phyloP scores from a whole-genome alignment of 1,139 yeast genomes.

The Blastobotrys indianensis region DNA sequence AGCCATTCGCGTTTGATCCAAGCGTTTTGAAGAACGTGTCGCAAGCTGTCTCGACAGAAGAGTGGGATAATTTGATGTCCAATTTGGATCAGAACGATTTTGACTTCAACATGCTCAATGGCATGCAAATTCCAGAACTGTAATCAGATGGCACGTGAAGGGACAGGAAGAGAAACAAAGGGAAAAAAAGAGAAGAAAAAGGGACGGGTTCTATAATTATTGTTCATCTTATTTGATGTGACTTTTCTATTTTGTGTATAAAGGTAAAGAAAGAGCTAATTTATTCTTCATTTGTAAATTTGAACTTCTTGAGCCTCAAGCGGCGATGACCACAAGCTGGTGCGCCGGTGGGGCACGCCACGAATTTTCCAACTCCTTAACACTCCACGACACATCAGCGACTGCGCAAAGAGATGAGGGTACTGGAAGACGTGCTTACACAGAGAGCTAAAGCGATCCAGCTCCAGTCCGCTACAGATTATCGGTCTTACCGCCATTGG shows the following conservation, averaged over 20 bases:
- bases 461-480: conserved; percentile 41
- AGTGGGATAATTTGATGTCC: conserved; percentile 25
- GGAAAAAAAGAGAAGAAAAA: too few relatives aligned
- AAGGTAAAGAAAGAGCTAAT: neutral
- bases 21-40: conserved; percentile 8
- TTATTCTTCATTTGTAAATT: neutral
- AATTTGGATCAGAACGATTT: conserved; percentile 13
- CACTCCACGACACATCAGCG: neutral
- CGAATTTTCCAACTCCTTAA: neutral
- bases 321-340: too few relatives aligned
- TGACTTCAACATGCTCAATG: conserved; percentile 2
- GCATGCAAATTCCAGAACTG: neutral
- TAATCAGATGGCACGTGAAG: neutral
- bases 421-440: conserved; percentile 27
- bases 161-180: neutral
- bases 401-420: conserved; percentile 18
- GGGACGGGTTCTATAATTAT: neutral
- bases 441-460: conserved; percentile 30
- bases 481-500: conserved; percentile 29
- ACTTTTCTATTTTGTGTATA: neutral
- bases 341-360: neutral
- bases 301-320: too few relatives aligned
- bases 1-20: conserved; percentile 2
- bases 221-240: neutral
- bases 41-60: conserved; percentile 21